Base-by-base conservation (phyloP, 148 eudicot genomes). In the Camellia lanceoleosa region DNA sequence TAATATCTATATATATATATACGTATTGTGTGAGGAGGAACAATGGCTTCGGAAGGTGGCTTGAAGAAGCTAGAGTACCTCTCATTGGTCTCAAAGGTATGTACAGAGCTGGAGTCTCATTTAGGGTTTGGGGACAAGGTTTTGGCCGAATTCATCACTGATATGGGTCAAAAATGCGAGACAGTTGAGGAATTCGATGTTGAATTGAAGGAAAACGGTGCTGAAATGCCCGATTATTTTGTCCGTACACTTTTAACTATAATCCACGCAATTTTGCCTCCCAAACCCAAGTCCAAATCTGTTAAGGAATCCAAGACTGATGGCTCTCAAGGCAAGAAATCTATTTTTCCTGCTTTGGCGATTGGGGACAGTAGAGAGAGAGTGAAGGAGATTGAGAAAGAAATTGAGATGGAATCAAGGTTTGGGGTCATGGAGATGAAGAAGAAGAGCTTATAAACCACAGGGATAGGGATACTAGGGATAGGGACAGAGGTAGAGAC, bases 221-320 rank as follows among this genome's bases (percentile, higher is more conserved):
- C 95, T 1, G 99, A 93, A 42, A 71, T 93, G 82, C 99, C 98
- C 7, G 98, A 93, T 84, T 93, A 96, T 30, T 92, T 96, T 73
- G 91, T 93, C 0, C 83, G 86, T 5, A 91, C 99, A 3, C 80
- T 96, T 30, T 80, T 93, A 0, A 93, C 91, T 0, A 87, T 93
- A 43, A 96, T 96, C 60, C 97, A 96, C 62, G 97, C 99, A 0
- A 92, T 96, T 85, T 83, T 93, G 78, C 98, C 98, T 5, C 97
- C 98, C 1, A 87, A 87, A 30, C 75, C 80, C 11, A 90, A 90
- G 71, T 56, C 73, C 3, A 82, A 79, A 3, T 66, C 73, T 12
- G 82, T 20, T 9, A 85, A 74, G 68, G 83, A 81, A 47, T 11
- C 71, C 46, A 83, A 78, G 79, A 79, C 76, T 7, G 84, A 56